phyloP scores from a whole-genome alignment of 257 asterid genomes.

The Mitragyna speciosa region DNA sequence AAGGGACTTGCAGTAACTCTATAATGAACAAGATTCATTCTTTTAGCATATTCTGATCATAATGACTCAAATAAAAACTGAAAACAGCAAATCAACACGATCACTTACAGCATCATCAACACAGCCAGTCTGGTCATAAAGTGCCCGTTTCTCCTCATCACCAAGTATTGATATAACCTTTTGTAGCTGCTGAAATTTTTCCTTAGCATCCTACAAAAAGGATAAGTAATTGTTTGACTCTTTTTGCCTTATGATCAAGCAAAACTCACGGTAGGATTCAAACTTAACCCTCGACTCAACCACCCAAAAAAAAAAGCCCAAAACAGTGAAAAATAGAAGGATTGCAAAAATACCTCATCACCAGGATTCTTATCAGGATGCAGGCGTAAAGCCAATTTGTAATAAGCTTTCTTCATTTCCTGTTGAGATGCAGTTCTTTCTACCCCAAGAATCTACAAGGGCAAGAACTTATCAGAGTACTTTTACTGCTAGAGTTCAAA shows the following conservation, averaged over 20 bases:
- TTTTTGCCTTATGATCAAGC: not conserved
- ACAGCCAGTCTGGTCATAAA: slow-evolving; percentile 95
- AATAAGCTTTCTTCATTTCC: slow-evolving; percentile 77
- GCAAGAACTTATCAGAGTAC: slow-evolving; percentile 12
- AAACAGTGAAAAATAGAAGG: not conserved
- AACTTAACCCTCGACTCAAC: not conserved
- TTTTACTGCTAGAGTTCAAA: slow-evolving; percentile 3
- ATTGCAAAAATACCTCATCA: slow-evolving; percentile 55
- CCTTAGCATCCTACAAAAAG: slow-evolving; percentile 76
- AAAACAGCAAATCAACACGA: slow-evolving; percentile 8
- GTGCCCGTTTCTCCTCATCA: slow-evolving; percentile 87
- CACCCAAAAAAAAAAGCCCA: not conserved
- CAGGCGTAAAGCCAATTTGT: slow-evolving; percentile 79
- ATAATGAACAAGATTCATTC: not conserved
- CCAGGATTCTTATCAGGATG: slow-evolving; percentile 95
- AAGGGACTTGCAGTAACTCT: not conserved
- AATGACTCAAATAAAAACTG: not conserved
- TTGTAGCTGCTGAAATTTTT: slow-evolving; percentile 93
- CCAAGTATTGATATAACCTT: slow-evolving; percentile 88
- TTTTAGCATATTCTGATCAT: not conserved
- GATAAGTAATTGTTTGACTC: not conserved
- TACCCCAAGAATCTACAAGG: slow-evolving; percentile 71
- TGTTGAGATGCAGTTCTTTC: slow-evolving; percentile 74
- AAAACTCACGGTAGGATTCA: not conserved
- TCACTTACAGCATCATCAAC: slow-evolving; percentile 91